A percentile compares a stretch with the other conserved stretches of the same genome.
These are phyloP conservation scores for Stenogyne calaminthoides DNA, from an alignment of 305 asterid species.

Conservation along the genomic window DNA sequence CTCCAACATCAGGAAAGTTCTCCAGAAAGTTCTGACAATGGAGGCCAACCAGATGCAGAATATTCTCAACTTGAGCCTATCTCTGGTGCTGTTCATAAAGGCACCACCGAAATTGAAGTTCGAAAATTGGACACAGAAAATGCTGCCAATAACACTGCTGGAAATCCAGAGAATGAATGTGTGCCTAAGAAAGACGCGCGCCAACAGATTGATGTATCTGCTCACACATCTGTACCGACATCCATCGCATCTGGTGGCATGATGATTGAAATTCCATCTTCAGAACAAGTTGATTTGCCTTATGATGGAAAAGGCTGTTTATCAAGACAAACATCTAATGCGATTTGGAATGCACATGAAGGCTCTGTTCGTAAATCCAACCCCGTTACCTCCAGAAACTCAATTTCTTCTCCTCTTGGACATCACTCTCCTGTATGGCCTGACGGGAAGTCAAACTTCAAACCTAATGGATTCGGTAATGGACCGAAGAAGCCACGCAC, in stretches of 20 bases:
- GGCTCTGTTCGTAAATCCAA: conserved; percentile 45
- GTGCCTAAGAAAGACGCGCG: conserved; percentile 32
- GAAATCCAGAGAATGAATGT: conserved; percentile 27
- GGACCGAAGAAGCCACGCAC: conserved; percentile 97
- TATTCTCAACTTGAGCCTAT: conserved; percentile 33
- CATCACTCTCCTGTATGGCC: conserved; percentile 58
- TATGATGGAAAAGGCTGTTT: conserved; percentile 37
- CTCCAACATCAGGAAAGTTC: conserved; percentile 49
- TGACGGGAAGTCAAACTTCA: conserved; percentile 53
- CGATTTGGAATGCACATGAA: conserved; percentile 44
- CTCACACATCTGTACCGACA: conserved; percentile 31
- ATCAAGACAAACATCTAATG: conserved; percentile 48
- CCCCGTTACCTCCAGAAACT: conserved; percentile 42
- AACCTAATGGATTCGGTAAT: conserved; percentile 60
- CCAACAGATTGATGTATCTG: conserved; percentile 39
- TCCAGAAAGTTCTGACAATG: conserved; percentile 41
- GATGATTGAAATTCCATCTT: conserved; percentile 61
- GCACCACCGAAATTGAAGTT: conserved; percentile 25
- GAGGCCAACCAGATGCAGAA: conserved; percentile 38
- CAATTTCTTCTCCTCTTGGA: conserved; percentile 54
- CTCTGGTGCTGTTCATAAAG: conserved; percentile 37
- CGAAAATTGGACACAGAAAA: conserved; percentile 31
- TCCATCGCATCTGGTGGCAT: conserved; percentile 41
- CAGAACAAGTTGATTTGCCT: conserved; percentile 44
- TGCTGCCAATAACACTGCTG: conserved; percentile 29